phyloP scores from a whole-genome alignment of 208 protist genomes.

The Zelonia costaricensis region DNA sequence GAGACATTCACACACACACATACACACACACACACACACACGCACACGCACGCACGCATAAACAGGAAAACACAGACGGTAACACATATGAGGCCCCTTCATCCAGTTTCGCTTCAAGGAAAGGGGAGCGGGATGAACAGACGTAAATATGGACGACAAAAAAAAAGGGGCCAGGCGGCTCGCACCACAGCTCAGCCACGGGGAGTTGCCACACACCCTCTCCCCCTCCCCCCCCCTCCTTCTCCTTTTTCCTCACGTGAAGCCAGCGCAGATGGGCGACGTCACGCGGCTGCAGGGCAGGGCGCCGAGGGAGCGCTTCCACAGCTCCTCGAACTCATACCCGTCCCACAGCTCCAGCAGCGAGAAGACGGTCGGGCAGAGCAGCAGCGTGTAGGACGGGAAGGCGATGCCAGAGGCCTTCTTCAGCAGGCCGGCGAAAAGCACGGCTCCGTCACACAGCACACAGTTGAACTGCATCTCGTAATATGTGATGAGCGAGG shows the following conservation, averaged over 20 bases:
- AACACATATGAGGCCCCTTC: too few species aligned
- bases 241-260: slow-evolving; percentile 9
- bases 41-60: background rate
- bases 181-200: too few species aligned
- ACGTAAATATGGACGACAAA: too few species aligned
- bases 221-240: background rate
- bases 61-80: too few species aligned
- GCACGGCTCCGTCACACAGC: slow-evolving; percentile 52
- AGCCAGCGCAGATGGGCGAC: slow-evolving; percentile 11
- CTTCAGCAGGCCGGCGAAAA: slow-evolving; percentile 45
- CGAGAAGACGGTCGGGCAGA: slow-evolving; percentile 74
- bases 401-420: slow-evolving; percentile 57
- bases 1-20: background rate
- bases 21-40: background rate
- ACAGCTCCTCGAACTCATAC: slow-evolving; percentile 64
- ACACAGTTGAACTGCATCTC: slow-evolving; percentile 76
- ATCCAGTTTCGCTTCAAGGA: too few species aligned
- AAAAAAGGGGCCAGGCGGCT: too few species aligned
- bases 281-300: slow-evolving; percentile 5
- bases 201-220: too few species aligned
- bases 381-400: slow-evolving; percentile 64
- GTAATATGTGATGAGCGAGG: slow-evolving; percentile 61
- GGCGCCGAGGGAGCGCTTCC: slow-evolving; percentile 20
- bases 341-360: slow-evolving; percentile 80
- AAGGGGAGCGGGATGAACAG: too few species aligned